Evolutionary conservation across 2,329 filamentous ascomycete species (phyloP), one percentile per base, ranked within the genome.

Genomic region (Scytalidium sp.): DNA sequence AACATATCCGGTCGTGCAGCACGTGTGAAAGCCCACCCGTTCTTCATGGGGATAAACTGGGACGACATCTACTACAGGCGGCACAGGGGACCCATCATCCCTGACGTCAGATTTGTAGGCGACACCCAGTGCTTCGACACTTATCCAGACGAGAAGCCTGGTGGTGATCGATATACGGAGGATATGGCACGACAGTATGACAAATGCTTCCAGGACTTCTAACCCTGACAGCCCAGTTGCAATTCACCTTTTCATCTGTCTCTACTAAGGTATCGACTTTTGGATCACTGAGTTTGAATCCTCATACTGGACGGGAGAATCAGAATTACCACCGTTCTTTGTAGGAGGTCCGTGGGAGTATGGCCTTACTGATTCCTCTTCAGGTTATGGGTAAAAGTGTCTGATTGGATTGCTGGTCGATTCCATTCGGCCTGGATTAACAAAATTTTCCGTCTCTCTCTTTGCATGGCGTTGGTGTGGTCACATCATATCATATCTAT

Each of bases 81-180:
- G 55, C 72, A 80, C 45, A 73, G 78, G 44, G 88, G 87, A 0
- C 88, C 88, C 3, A 91, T 92, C 57, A 76, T 89, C 46, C 88
- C 88, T n/a, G 84, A 87, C 48, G 73, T 93, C 23, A 75, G 84
- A 20, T 87, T 82, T 45, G 79, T 84, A 0, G 87, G 87, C 25
- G 89, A 93, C 62, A 85, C 88, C 17, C 79, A 88, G 62, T 93
- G 90, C 65, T 94, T 93, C 62, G 89, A 93, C 61, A 77, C 85
- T 40, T 94, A 93, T 60, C 86, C 88, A n/a, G 86, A 90, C 52
- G 86, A 91, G 62, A 83, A 86, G 51, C 80, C 75, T 47, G 76
- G 77, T 43, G 74, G 79, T 49, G 84, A 87, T 36, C 70, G 74
- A 49, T 92, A 91, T 61, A 87, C 84, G 3, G 76, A 81, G 40